Evolutionary conservation across 352 stramenopile genomes (phyloP).

Genomic region (Globisporangium takayamanum): DNA sequence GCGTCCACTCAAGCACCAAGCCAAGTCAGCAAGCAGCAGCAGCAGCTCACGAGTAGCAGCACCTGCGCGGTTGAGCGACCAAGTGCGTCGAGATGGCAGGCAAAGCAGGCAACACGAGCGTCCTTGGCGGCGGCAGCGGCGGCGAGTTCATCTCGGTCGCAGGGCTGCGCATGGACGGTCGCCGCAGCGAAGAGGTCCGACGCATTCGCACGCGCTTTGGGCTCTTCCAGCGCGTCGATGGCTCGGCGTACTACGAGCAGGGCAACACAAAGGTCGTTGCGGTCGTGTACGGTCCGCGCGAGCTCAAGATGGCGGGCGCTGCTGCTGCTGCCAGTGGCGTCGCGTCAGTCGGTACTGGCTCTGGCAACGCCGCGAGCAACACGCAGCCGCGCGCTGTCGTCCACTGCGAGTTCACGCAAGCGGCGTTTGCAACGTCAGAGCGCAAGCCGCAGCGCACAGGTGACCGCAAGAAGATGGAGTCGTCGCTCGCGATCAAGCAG

Average conservation of each 20-base stretch:
- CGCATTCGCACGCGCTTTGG: slow-evolving; percentile 79
- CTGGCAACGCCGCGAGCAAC: slow-evolving; percentile 56
- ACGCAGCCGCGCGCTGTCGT: slow-evolving; percentile 64
- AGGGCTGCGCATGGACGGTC: slow-evolving; percentile 77
- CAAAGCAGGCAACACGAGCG: slow-evolving; percentile 53
- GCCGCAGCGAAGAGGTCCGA: slow-evolving; percentile 78
- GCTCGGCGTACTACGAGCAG: slow-evolving; percentile 84
- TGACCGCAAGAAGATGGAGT: slow-evolving; percentile 86
- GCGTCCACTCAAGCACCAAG: neutral
- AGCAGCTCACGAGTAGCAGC: neutral
- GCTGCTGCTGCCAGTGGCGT: slow-evolving; percentile 25
- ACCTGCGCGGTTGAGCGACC: neutral
- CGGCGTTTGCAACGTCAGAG: slow-evolving; percentile 84
- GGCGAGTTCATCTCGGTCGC: slow-evolving; percentile 83
- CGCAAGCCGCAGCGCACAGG: slow-evolving; percentile 70
- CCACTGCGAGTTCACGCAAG: slow-evolving; percentile 85
- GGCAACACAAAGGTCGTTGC: slow-evolving; percentile 88
- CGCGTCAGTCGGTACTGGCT: slow-evolving; percentile 48
- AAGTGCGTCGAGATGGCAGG: slow-evolving; percentile 30
- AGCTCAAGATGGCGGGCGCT: slow-evolving; percentile 47
- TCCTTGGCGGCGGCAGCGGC: slow-evolving; percentile 40
- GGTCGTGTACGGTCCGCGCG: slow-evolving; percentile 81
- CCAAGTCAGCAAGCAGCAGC: neutral
- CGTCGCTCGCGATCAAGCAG: slow-evolving; percentile 86
- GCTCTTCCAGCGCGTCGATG: slow-evolving; percentile 81